These are phyloP conservation scores for Penicillium sp. DNA, from an alignment of 2,329 filamentous ascomycete genomes.

Conservation along the genomic window DNA sequence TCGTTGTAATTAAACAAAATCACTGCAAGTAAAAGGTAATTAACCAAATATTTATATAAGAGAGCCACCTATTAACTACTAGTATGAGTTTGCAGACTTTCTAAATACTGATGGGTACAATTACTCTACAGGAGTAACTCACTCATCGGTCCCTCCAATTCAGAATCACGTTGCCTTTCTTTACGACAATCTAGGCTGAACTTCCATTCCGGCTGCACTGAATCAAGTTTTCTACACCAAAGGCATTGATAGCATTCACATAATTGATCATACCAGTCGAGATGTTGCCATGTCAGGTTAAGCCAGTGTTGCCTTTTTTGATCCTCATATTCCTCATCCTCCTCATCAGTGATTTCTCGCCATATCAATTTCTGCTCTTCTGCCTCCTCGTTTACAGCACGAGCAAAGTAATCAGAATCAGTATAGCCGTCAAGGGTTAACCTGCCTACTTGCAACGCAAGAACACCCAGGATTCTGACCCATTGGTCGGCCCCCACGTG, in stretches of 20 bases:
- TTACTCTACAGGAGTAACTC: too few species aligned
- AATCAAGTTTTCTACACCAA: too few species aligned
- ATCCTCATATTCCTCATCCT: not conserved
- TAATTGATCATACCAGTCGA: not conserved
- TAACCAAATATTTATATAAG: too few species aligned
- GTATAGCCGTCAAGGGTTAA: not conserved
- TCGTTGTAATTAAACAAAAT: too few species aligned
- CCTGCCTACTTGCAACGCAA: not conserved
- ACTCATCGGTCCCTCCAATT: not conserved
- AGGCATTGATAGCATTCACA: not conserved
- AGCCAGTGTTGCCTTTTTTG: not conserved
- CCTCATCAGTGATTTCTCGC: not conserved
- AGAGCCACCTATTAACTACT: too few species aligned
- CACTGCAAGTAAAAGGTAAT: too few species aligned
- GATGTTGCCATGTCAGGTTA: not conserved
- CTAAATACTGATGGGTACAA: too few species aligned
- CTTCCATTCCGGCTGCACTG: not conserved
- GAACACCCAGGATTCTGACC: not conserved
- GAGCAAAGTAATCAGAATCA: not conserved
- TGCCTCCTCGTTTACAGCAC: not conserved
- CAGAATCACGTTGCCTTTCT: too few species aligned
- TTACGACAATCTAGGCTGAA: not conserved
- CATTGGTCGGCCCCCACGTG: not conserved
- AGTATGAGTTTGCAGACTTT: not conserved
- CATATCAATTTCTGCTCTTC: not conserved